phyloP scores from a whole-genome alignment of 345 rosid species.

The Conringia planisiliqua region DNA sequence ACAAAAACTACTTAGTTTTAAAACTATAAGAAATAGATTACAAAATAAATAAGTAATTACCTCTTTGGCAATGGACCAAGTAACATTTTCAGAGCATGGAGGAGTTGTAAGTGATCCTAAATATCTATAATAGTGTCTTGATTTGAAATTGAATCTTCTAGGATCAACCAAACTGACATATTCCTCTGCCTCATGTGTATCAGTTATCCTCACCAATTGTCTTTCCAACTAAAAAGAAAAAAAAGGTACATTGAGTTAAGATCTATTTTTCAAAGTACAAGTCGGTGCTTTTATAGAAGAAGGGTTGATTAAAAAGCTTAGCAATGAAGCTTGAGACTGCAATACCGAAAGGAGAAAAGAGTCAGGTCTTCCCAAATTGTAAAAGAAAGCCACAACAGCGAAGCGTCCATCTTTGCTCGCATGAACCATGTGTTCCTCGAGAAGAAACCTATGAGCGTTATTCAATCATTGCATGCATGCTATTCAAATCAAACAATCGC shows the following conservation, averaged over 20 bases:
- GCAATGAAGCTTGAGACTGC: neutral
- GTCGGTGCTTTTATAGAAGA: neutral
- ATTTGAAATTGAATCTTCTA: slow-evolving; percentile 40
- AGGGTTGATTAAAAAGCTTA: neutral
- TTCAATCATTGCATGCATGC: neutral
- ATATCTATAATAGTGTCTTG: slow-evolving; percentile 69
- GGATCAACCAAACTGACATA: slow-evolving; percentile 52
- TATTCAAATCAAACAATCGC: neutral
- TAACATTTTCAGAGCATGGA: slow-evolving; percentile 75
- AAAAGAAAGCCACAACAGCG: slow-evolving; percentile 50
- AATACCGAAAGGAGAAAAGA: slow-evolving; percentile 55
- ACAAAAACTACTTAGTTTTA: neutral
- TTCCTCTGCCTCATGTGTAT: slow-evolving; percentile 31
- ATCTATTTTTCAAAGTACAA: neutral
- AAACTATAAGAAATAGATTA: neutral
- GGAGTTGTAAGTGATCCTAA: slow-evolving; percentile 84
- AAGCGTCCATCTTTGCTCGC: slow-evolving; percentile 40
- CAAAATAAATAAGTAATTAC: slow-evolving; percentile 23
- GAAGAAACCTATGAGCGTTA: slow-evolving; percentile 24
- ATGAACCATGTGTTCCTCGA: slow-evolving; percentile 84
- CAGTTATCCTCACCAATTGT: slow-evolving; percentile 36
- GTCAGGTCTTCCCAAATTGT: slow-evolving; percentile 52
- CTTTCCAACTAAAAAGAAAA: slow-evolving; percentile 37
- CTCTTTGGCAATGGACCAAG: slow-evolving; percentile 69
- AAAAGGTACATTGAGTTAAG: neutral